phyloP scores from a whole-genome alignment of 2,329 filamentous ascomycete species.

The Purpureocillium lavendulum region DNA sequence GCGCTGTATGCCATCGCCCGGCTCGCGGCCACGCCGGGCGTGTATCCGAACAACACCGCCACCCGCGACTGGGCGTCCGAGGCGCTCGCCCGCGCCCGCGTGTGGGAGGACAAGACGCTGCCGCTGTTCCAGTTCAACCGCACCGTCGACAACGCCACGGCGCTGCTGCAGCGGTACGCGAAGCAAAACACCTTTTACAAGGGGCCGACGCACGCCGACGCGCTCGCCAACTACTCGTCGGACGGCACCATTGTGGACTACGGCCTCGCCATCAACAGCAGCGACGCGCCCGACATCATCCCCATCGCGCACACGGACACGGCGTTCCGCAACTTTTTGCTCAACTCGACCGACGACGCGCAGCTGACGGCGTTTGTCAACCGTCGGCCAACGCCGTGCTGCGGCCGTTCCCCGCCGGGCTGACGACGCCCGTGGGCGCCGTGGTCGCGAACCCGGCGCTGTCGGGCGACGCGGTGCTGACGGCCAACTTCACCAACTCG shows the following conservation, averaged over 20 bases:
- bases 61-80: slow-evolving; percentile 29
- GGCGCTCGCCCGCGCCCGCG: slow-evolving; percentile 42
- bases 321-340: slow-evolving; percentile 53
- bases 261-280: slow-evolving; percentile 46
- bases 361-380: slow-evolving; percentile 50
- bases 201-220: slow-evolving; percentile 32
- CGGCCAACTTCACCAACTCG: slow-evolving; percentile 43
- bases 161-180: slow-evolving; percentile 40
- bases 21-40: slow-evolving; percentile 34
- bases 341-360: slow-evolving; percentile 48
- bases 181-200: slow-evolving; percentile 27
- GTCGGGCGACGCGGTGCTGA: slow-evolving; percentile 35
- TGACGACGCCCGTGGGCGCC: slow-evolving; percentile 47
- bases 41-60: slow-evolving; percentile 37
- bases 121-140: slow-evolving; percentile 43
- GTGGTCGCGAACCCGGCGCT: slow-evolving; percentile 55
- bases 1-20: slow-evolving; percentile 49
- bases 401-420: slow-evolving; percentile 48
- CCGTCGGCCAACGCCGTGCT: slow-evolving; percentile 48
- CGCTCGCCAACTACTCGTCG: slow-evolving; percentile 27
- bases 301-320: slow-evolving; percentile 56
- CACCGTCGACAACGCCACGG: slow-evolving; percentile 30
- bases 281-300: slow-evolving; percentile 38
- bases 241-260: slow-evolving; percentile 37
- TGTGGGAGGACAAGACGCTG: slow-evolving; percentile 56